Conservation (phyloP, 2,329 filamentous ascomycete genomes). For the Taxawa tesnikishii region DNA sequence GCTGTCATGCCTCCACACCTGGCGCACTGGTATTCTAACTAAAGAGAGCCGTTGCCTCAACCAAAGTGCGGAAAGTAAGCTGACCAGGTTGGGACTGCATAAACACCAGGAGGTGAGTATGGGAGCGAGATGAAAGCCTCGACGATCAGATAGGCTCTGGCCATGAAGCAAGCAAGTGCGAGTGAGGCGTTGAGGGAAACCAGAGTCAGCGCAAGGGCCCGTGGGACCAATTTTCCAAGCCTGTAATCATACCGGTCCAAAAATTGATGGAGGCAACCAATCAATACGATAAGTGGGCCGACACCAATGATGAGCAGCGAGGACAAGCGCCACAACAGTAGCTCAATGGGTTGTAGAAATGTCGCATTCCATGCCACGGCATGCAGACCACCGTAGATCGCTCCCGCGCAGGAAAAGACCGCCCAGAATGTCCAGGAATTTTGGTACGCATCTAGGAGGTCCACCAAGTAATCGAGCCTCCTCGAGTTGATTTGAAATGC, state of each 20-base stretch:
- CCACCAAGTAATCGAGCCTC: not conserved
- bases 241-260: not conserved
- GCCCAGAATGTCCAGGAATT: not conserved
- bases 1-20: conserved; percentile 7
- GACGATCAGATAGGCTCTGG: not conserved
- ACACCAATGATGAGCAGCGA: not conserved
- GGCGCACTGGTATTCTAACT: too few species aligned
- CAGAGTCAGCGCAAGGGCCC: not conserved
- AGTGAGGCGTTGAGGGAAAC: too few species aligned
- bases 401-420: not conserved
- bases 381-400: not conserved
- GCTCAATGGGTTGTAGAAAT: not conserved
- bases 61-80: not conserved
- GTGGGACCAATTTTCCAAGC: not conserved
- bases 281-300: not conserved
- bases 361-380: not conserved
- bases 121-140: not conserved
- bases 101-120: not conserved
- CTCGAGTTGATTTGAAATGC: not conserved
- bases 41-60: too few species aligned
- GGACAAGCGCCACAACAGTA: not conserved
- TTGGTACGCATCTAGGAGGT: not conserved
- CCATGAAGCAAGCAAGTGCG: not conserved
- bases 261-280: not conserved
- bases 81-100: not conserved